Conservation (phyloP, 345 rosid species). For the Raphanus sativus region DNA sequence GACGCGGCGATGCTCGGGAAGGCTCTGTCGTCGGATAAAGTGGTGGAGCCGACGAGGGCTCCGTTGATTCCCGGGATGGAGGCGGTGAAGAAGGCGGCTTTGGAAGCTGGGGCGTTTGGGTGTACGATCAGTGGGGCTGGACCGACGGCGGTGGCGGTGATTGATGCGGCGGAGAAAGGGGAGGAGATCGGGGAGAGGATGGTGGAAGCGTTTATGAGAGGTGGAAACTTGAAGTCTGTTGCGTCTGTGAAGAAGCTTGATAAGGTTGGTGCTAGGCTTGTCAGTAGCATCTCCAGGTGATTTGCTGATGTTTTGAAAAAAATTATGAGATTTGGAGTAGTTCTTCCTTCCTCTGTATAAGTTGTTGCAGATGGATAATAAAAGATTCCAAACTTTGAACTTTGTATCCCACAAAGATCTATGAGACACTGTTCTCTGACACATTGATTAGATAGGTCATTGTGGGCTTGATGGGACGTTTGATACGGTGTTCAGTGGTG, state of each 20-base stretch:
- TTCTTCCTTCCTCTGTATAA: slow-evolving; percentile 7
- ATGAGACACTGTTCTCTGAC: background rate
- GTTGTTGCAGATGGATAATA: slow-evolving; percentile 30
- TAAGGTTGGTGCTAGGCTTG: slow-evolving; percentile 75
- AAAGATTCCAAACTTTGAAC: slow-evolving; percentile 8
- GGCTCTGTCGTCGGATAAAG: slow-evolving; percentile 69
- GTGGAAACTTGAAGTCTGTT: slow-evolving; percentile 65
- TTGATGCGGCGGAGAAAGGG: slow-evolving; percentile 54
- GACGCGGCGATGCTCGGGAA: slow-evolving; percentile 63
- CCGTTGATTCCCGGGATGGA: slow-evolving; percentile 92
- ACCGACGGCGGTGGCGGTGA: slow-evolving; percentile 83
- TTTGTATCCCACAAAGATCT: background rate
- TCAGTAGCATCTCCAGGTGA: slow-evolving; percentile 47
- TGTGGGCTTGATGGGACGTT: background rate
- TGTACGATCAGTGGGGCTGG: slow-evolving; percentile 96
- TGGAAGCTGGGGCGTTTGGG: slow-evolving; percentile 76
- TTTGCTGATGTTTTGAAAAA: slow-evolving; percentile 1
- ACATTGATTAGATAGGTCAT: background rate
- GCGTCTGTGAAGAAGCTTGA: slow-evolving; percentile 66
- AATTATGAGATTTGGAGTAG: background rate
- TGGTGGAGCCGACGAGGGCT: slow-evolving; percentile 85
- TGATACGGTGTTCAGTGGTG: background rate
- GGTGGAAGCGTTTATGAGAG: slow-evolving; percentile 75
- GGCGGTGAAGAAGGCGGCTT: slow-evolving; percentile 70
- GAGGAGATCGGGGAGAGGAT: slow-evolving; percentile 65